These are phyloP conservation scores for Calonectria naviculata DNA, from an alignment of 2,329 filamentous ascomycete genomes.

Conservation along the genomic window DNA sequence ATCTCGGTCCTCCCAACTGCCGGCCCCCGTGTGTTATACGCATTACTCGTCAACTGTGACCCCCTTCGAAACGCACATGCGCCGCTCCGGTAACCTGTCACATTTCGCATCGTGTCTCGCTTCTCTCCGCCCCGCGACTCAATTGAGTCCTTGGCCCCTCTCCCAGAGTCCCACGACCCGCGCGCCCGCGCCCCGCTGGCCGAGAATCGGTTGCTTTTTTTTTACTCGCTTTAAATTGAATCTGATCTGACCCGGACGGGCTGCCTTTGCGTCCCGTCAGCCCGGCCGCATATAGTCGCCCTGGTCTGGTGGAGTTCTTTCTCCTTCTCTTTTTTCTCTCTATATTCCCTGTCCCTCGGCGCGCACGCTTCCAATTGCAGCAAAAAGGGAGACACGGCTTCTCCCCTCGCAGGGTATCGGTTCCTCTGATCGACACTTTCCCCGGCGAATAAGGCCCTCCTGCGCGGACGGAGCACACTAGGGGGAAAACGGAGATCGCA, in stretches of 20 bases:
- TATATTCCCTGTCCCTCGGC: neutral
- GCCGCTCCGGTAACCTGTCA: constrained; percentile 4
- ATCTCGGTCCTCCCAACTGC: neutral
- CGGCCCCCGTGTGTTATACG: neutral
- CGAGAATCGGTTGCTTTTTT: neutral
- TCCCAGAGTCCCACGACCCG: neutral
- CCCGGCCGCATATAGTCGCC: neutral
- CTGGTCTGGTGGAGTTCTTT: neutral
- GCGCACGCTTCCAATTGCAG: neutral
- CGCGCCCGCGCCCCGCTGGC: neutral
- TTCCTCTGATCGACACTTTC: neutral
- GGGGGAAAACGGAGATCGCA: neutral
- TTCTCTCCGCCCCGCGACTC: neutral
- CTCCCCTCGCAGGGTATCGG: neutral
- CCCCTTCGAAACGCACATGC: neutral
- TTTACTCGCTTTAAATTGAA: neutral
- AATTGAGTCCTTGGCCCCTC: neutral
- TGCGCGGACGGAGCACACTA: neutral
- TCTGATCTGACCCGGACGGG: neutral
- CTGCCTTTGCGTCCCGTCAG: neutral
- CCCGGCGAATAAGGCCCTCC: neutral
- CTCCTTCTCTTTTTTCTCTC: neutral
- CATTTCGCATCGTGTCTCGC: constrained; percentile 5
- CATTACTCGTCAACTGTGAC: neutral
- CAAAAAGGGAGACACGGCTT: neutral